Evolutionary conservation across 2,329 filamentous ascomycete species (phyloP).

Genomic region (Monilinia vaccinii-corymbosi): DNA sequence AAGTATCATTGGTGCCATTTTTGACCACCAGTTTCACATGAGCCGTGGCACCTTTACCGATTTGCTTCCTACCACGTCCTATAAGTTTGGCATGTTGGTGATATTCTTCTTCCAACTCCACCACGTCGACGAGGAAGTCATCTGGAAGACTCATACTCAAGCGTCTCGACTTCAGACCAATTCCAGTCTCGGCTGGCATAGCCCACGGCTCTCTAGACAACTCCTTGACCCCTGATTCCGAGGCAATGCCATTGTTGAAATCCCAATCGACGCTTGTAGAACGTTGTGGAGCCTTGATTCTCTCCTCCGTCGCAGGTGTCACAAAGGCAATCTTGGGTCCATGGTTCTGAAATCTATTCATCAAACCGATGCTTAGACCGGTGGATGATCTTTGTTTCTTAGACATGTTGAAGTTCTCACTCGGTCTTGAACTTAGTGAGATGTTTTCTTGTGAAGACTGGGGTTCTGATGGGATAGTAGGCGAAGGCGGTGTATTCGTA

Average conservation of each 20-base stretch:
- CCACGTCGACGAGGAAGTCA: conserved; percentile 63
- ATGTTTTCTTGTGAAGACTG: conserved; percentile 5
- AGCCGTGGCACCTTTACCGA: conserved; percentile 76
- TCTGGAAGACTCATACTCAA: conserved; percentile 67
- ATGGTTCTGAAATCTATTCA: conserved; percentile 18
- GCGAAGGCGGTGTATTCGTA: conserved; percentile 35
- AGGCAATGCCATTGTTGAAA: neutral
- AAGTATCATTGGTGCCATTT: conserved; percentile 57
- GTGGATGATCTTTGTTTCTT: conserved; percentile 38
- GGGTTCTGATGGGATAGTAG: conserved; percentile 32
- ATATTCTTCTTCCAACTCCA: conserved; percentile 60
- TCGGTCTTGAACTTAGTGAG: neutral
- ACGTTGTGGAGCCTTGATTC: conserved; percentile 7
- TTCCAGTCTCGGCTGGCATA: conserved; percentile 58
- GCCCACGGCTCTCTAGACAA: conserved; percentile 42
- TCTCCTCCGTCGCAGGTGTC: conserved; percentile 10
- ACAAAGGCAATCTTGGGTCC: conserved; percentile 16
- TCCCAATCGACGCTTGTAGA: conserved; percentile 25
- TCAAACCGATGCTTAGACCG: conserved; percentile 17
- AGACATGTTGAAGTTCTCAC: conserved; percentile 34
- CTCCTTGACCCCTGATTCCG: conserved; percentile 20
- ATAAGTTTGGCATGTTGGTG: conserved; percentile 62
- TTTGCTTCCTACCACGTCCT: conserved; percentile 61
- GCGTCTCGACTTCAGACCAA: conserved; percentile 69
- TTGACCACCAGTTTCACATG: conserved; percentile 73